phyloP scores from a whole-genome alignment of 192 early-diverging fungal genomes.

The Coemansia sp. region DNA sequence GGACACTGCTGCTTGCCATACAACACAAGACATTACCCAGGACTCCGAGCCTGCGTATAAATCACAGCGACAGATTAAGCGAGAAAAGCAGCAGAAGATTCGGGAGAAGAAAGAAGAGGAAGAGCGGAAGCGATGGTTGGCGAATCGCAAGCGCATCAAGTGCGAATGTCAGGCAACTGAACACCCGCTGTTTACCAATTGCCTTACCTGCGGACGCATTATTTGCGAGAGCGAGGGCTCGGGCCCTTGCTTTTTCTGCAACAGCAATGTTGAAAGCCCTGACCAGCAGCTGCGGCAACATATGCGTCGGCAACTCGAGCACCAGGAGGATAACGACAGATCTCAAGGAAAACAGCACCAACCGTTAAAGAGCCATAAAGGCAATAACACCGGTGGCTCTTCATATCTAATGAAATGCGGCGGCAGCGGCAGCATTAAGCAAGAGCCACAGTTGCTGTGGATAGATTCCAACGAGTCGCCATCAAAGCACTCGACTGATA shows the following conservation, averaged over 20 bases:
- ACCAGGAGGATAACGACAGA: neutral
- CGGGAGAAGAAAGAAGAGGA: constrained; percentile 20
- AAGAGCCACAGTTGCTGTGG: constrained; percentile 24
- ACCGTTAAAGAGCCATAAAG: neutral
- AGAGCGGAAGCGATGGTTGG: constrained; percentile 14
- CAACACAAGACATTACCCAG: neutral
- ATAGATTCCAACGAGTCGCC: constrained; percentile 1
- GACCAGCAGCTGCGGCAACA: constrained; percentile 50
- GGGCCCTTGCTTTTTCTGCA: constrained; percentile 55
- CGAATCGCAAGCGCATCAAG: constrained; percentile 31
- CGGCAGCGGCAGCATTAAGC: constrained; percentile 13
- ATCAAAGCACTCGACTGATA: neutral
- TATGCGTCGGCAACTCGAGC: constrained; percentile 31
- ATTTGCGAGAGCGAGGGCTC: constrained; percentile 53
- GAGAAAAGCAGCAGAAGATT: constrained; percentile 24
- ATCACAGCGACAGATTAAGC: constrained; percentile 37
- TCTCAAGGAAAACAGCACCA: neutral
- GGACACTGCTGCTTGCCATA: neutral
- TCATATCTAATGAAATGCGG: constrained; percentile 33
- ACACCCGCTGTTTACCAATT: constrained; percentile 54
- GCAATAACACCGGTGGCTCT: constrained; percentile 2
- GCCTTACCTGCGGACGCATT: constrained; percentile 56
- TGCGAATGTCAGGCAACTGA: constrained; percentile 54
- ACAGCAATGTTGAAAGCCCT: constrained; percentile 37
- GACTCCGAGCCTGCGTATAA: constrained; percentile 10